Base-by-base conservation (phyloP, 1,284 basidiomycete species). In the Filobasidium uniguttulatum region DNA sequence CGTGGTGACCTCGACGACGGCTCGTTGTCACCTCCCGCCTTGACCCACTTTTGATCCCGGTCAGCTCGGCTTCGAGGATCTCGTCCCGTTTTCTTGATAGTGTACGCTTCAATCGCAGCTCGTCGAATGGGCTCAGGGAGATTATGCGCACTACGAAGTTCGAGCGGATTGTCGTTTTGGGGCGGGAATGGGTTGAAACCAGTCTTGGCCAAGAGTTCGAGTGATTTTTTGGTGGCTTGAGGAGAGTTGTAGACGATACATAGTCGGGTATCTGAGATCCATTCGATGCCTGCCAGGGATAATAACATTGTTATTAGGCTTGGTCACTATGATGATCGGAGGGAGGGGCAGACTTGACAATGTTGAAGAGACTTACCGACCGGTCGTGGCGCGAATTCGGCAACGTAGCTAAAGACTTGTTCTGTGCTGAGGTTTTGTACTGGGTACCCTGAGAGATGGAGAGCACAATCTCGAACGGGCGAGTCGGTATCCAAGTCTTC, bases 201-300 rank as follows among this genome's bases (percentile, higher is more conserved):
- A 23, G 53, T 48, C n/a, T 50, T 54, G 31, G 49, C 46, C 9
- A 54, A 43, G 14, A 46, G 45, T n/a, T 41, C 44, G 31, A 54
- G 41, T 12, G 53, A 38, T 9, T 43, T 36, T 19, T 48, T 50
- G 31, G 49, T 43, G 23, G 46, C 43, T 1, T 40, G 33, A 1
- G 38, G 49, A 31, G 46, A 35, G 9, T 46, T 28, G 31, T 48
- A 54, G 29, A 54, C 45, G 28, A 54, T 40, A 20, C 50, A 45
- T 19, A 54, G 36, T n/a, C 43, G 38, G 19, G 46, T 51, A 33
- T 54, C 53, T n/a, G 45, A 51, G 9, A 54, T 54, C 53, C 53
- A 54, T 43, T 54, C 53, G 12, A 54, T 49, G 15, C 52, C 52
- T 53, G n/a, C 8, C 8, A 20, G 7, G 15, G 20, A 34, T 1